Percentiles rank a stretch among this genome's conserved stretches.
phyloP scores from a whole-genome alignment of 352 stramenopile species.

The Phytophthora fragariaefolia region DNA sequence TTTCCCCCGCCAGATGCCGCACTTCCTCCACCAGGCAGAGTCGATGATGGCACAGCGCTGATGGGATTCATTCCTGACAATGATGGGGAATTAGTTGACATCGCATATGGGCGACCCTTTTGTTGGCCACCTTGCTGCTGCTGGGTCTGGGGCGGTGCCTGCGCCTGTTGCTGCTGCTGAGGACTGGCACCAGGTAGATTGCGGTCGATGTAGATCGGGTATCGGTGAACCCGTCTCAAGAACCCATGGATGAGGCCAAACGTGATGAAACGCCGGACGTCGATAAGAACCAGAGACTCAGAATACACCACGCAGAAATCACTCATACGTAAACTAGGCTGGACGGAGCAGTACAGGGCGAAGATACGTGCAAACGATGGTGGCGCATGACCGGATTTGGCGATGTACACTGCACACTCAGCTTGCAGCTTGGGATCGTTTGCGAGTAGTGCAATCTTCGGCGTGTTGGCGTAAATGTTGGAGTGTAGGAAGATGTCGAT shows the following conservation, averaged over 20 bases:
- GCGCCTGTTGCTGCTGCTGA: constrained; percentile 35
- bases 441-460: constrained; percentile 63
- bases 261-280: constrained; percentile 85
- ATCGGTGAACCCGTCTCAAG: constrained; percentile 84
- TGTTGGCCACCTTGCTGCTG: constrained; percentile 44
- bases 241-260: constrained; percentile 91
- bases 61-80: constrained; percentile 46
- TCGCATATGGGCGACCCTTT: constrained; percentile 30
- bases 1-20: constrained; percentile 13
- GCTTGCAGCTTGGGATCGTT: constrained; percentile 71
- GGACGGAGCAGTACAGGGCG: constrained; percentile 86
- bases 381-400: constrained; percentile 63
- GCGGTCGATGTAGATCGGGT: constrained; percentile 75
- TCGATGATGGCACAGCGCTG: constrained; percentile 18
- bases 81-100: constrained; percentile 45
- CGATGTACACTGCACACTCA: constrained; percentile 83
- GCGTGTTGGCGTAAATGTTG: constrained; percentile 88
- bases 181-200: constrained; percentile 32
- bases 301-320: constrained; percentile 85
- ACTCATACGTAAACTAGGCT: constrained; percentile 83
- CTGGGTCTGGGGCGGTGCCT: constrained; percentile 33
- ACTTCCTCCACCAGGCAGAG: constrained; percentile 22
- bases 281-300: constrained; percentile 71
- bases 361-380: constrained; percentile 84
- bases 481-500: constrained; percentile 93